A percentile compares a stretch with the other conserved stretches of the same genome.
These are phyloP conservation scores for Zygosaccharomyces pseudorouxii DNA, from an alignment of 805 yeast species.

Conservation along the genomic window DNA sequence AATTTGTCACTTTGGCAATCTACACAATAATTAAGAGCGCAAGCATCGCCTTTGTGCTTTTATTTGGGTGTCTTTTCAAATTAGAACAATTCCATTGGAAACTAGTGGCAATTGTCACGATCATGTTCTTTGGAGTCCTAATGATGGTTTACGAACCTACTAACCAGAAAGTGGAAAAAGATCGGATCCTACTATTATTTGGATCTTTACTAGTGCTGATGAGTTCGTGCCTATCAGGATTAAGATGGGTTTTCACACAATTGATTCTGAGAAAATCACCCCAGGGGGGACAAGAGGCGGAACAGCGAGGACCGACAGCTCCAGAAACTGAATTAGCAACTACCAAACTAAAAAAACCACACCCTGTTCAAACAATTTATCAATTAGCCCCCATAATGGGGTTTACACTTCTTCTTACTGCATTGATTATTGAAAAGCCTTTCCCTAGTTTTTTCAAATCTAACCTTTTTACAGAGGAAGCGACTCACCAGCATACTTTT, in stretches of 20 bases:
- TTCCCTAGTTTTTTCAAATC: constrained; percentile 26
- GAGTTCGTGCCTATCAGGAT: constrained; percentile 79
- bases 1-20: constrained; percentile 71
- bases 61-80: constrained; percentile 80
- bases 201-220: constrained; percentile 73
- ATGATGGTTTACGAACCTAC: constrained; percentile 70
- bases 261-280: constrained; percentile 60
- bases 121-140: constrained; percentile 80
- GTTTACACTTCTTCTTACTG: constrained; percentile 53
- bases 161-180: constrained; percentile 16
- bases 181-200: constrained; percentile 28
- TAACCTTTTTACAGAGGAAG: constrained; percentile 20
- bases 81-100: constrained; percentile 71
- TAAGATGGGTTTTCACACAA: constrained; percentile 95
- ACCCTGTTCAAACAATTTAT: constrained; percentile 80
- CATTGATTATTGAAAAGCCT: constrained; percentile 64
- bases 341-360: constrained; percentile 34
- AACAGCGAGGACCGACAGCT: not conserved
- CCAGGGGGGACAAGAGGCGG: constrained; percentile 34
- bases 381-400: constrained; percentile 86
- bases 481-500: constrained; percentile 7
- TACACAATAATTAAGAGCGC: constrained; percentile 94
- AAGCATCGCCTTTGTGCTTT: constrained; percentile 77
- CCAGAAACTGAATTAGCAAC: constrained; percentile 11
- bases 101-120: constrained; percentile 59